Evolutionary conservation across 2,329 filamentous ascomycete genomes (phyloP), one percentile per base, ranked within the genome.

Genomic region (Chalaropsis thielavioides): DNA sequence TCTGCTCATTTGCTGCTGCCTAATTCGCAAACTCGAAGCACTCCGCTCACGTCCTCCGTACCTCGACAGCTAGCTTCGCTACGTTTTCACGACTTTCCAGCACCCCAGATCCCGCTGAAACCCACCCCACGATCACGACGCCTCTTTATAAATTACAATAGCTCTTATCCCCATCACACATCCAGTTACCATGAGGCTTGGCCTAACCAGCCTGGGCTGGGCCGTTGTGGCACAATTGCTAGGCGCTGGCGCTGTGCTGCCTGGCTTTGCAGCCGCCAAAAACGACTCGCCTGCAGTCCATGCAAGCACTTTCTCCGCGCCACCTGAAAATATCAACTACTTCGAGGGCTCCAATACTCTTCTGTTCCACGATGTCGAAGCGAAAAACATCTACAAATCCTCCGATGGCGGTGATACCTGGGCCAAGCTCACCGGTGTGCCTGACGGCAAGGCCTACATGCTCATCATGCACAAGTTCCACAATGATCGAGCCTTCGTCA

Each of bases 321-420:
- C 80, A 64, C 89, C 90, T 0, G 73, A 76, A 64, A 85, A 85
- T 72, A 78, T 96, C 69, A 88, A 88, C 76, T 99, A 96, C 76
- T 97, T 99, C 72, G 87, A 94, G 72, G 89, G 92, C 74, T 92
- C 89, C 69, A 87, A 96, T 73, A 83, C 88, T 62, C 79, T 95
- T 67, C 76, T 97, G 58, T 85, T 90, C 72, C 85, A 87, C 70
- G 88, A 95, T 73, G 72, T 78, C 61, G 74, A 79, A 15, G 80
- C 81, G 49, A 80, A 81, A 67, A 84, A 83, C 68, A 80, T 95
- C 62, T 91, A 86, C 74, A 86, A 89, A 67, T 95, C 92, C 56
- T 79, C 80, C 59, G 84, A 97, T 76, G 91, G 89, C 46, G 95
- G 94, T 69, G 82, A 82, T 70, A 82, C 78, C 58, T 99, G 94